Evolutionary conservation across 768 basidiomycete species (phyloP), one percentile per base, ranked within the genome.

Genomic region (Scleroderma citrinum): DNA sequence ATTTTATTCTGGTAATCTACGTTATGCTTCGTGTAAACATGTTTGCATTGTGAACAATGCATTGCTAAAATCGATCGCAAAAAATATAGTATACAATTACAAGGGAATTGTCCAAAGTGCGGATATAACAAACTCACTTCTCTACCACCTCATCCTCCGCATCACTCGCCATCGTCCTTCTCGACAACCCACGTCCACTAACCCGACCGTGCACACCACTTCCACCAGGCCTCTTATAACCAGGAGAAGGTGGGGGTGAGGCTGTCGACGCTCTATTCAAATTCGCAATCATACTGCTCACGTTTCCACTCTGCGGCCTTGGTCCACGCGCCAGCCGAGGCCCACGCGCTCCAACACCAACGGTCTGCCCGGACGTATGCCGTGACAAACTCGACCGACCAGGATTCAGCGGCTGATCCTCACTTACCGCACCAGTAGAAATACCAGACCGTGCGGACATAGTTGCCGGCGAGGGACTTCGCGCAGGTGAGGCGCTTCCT

Each of bases 131-230:
- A 21, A 23, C 38, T 21, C 42, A 59, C 51, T 66, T 66, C 4
- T 67, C 66, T 49, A 85, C 71, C 49, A 85, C 69, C 55, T 85
- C 79, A 53, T 89, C 88, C 62, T 91, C 88, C 31, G 87, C 87
- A 59, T 90, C 87, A 60, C 85, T 87, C 36, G 83, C 85, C 83
- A 86, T 85, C 43, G 87, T 88, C 64, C 86, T 76, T 60, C 86
- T 77, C 46, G 85, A 82, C 47, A 83, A 74, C 26, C 76, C 73
- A 26, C 71, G 67, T 53, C 42, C 69, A n/a, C 78, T 76, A 6
- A 77, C 59, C 53, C 72, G 79, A 40, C 55, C 64, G 7, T 41
- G 7, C 20, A 56, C 61, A 1, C 45, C 37, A 1, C 55, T 53
- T 12, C 49, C 54, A 6, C 52, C 38, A 14, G 62, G 51, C 49